A percentile compares a stretch with the other conserved stretches of the same genome.
These are phyloP conservation scores for Acer yangbiense DNA, from an alignment of 345 rosid genomes.

Conservation along the genomic window DNA sequence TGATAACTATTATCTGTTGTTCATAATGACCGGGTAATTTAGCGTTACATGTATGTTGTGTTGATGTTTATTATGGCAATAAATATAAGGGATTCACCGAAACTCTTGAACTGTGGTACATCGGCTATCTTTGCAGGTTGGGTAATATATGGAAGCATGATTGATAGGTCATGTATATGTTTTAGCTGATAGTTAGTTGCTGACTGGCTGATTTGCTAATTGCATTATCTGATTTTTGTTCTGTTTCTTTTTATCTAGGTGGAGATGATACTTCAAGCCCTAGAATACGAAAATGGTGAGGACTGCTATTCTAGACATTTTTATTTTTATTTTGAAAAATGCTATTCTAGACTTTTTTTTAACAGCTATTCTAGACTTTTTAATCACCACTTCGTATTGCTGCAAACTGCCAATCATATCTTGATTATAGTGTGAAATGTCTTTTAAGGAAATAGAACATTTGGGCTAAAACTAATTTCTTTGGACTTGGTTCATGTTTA, in stretches of 20 bases:
- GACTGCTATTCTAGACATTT: not conserved
- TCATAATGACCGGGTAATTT: not conserved
- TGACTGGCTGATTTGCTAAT: not conserved
- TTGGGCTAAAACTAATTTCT: not conserved
- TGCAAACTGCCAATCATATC: not conserved
- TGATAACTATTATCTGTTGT: not conserved
- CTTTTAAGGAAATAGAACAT: not conserved
- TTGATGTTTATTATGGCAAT: not conserved
- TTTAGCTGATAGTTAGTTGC: not conserved
- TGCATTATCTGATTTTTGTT: constrained; percentile 20
- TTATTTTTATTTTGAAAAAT: not conserved
- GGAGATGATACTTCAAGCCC: constrained; percentile 98
- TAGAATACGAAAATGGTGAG: constrained; percentile 90
- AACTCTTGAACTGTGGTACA: not conserved
- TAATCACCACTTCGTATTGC: not conserved
- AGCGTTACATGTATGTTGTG: not conserved
- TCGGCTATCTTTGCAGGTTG: not conserved
- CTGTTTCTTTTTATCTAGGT: constrained; percentile 40
- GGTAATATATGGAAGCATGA: not conserved
- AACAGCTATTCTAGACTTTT: not conserved
- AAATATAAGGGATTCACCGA: not conserved
- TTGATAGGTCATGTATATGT: not conserved
- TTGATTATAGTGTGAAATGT: not conserved
- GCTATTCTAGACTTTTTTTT: not conserved
- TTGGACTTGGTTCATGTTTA: not conserved